Base-by-base conservation (phyloP, 2,329 filamentous ascomycete genomes). In the Penicillium sp. region DNA sequence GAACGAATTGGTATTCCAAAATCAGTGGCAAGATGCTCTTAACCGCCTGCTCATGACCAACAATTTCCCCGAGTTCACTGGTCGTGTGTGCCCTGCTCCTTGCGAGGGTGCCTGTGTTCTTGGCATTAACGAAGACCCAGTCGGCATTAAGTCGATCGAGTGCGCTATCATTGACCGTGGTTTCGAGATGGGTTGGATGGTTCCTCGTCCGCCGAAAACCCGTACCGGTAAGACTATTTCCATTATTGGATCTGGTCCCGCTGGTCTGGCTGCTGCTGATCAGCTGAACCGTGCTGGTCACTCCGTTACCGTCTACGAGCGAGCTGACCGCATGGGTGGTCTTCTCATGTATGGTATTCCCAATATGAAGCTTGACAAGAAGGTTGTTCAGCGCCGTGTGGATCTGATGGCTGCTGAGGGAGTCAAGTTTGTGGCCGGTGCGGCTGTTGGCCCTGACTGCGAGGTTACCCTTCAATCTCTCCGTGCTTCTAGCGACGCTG, bases 311-410 rank as follows among this genome's bases (percentile, higher is more conserved):
- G 86, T 98, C 19, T 97, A 95, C 71, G 93, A 98, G 83, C 91
- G 93, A 63, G 86, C 92, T 58, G 93, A 98, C 73, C 91, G 93
- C 63, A 81, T 89, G 56, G 93, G 93, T 78, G 93, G 93, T 75
- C 83, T 98, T 54, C 85, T 98, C 70, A 97, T 97, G 93, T 97
- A 98, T 73, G 93, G 93, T 66, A 98, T 98, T 66, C 93, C 93
- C 65, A 98, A 98, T 82, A 98, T 98, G 93, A 98, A 98, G 82
- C 89, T 98, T 43, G 93, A 98, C 81, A 98, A 98, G 84, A 91
- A 91, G 72, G 88, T 97, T 62, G 93, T 98, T 59, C 93, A 97
- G 82, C 90, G 93, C 52, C 90, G 93, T 75, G 92, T 95, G 48
- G 91, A 97, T 77, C 92, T 98, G 77, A 93, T 97, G 90, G 90